Conservation (phyloP, 108 stramenopile species). For the Stephanodiscus triporus region DNA sequence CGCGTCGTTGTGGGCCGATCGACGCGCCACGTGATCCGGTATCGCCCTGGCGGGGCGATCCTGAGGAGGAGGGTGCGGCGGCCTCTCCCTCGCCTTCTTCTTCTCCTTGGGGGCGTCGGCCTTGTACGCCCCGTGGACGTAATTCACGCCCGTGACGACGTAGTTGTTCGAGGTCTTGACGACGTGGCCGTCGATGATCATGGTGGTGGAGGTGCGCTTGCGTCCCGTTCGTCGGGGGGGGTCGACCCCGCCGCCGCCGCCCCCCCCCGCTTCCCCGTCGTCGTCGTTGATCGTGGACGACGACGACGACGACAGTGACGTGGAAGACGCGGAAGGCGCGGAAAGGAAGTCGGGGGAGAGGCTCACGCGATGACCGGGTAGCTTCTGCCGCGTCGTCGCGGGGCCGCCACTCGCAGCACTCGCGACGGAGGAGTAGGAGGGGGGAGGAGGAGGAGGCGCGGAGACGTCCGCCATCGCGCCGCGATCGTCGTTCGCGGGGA, state of each 20-base stretch:
- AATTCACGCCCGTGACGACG: conserved; percentile 48
- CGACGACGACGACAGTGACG: not conserved
- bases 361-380: not conserved
- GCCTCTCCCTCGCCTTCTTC: conserved; percentile 3
- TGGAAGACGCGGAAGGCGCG: not conserved
- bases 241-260: not conserved
- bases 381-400: not conserved
- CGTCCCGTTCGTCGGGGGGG: conserved; percentile 52
- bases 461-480: too few species aligned
- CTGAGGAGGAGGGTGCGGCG: too few species aligned
- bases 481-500: too few species aligned
- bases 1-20: conserved; percentile 36
- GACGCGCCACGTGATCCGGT: conserved; percentile 19
- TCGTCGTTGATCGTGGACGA: not conserved
- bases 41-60: too few species aligned
- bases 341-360: not conserved
- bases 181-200: conserved; percentile 58
- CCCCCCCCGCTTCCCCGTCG: not conserved
- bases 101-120: conserved; percentile 32
- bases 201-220: conserved; percentile 52
- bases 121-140: conserved; percentile 38
- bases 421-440: not conserved
- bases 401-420: too few species aligned
- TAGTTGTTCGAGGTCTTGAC: conserved; percentile 61
- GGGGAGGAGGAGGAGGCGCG: too few species aligned